These are phyloP conservation scores for Edaphochlamys debaryana DNA, from an alignment of 139 green algal species.

Conservation along the genomic window DNA sequence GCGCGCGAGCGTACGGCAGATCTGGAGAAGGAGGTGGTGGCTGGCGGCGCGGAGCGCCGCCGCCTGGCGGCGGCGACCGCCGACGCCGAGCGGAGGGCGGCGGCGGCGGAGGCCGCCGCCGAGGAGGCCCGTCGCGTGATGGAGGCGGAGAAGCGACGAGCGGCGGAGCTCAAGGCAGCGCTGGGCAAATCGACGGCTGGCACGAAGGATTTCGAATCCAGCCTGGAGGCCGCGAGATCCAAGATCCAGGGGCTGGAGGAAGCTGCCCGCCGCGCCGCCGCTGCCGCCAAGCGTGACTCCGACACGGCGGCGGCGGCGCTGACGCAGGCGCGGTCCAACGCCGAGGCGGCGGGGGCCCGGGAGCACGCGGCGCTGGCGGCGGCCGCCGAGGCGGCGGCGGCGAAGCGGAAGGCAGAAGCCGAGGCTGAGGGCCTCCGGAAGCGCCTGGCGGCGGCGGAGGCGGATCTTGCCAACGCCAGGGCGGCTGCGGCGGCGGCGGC, in stretches of 20 bases:
- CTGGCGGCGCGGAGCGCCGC: background rate
- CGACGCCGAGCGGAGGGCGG: background rate
- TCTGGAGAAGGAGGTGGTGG: background rate
- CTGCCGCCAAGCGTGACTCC: too few species aligned
- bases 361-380: background rate
- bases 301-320: too few species aligned
- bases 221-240: background rate
- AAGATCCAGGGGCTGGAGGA: background rate
- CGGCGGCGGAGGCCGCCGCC: background rate
- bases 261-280: background rate
- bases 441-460: conserved; percentile 11
- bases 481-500: background rate
- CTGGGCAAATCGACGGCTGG: background rate
- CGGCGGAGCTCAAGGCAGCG: background rate
- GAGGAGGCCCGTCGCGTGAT: background rate
- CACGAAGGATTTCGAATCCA: background rate
- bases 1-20: background rate
- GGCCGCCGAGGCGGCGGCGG: background rate
- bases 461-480: background rate
- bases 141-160: conserved; percentile 2
- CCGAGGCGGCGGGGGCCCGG: background rate
- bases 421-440: background rate
- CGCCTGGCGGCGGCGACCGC: background rate
- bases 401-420: background rate
- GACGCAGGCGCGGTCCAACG: background rate